Base-by-base conservation (phyloP, 139 green algal species). In the Chlorella ohadii region DNA sequence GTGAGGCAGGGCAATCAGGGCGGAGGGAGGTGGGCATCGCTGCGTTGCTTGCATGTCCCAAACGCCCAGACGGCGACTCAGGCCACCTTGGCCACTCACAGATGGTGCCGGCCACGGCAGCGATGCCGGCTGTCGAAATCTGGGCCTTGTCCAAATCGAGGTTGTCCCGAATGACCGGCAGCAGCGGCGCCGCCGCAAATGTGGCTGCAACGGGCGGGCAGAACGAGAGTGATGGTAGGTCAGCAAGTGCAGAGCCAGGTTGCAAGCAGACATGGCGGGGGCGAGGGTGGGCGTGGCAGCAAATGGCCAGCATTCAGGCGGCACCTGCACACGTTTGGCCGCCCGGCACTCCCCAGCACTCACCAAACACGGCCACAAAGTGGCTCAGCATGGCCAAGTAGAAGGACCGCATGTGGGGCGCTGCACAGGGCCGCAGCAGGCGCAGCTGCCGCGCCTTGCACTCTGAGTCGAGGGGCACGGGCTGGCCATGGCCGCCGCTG, bases 321-420 rank as follows among this genome's bases (percentile, higher is more conserved):
- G n/a, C n/a, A n/a, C n/a, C n/a, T n/a, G n/a, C n/a, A n/a, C n/a
- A n/a, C n/a, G n/a, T n/a, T n/a, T n/a, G n/a, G n/a, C n/a, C n/a
- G 9, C 6, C 44, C 44, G 9, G 23, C 59, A 28, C 63, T 33
- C 63, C 63, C 7, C 20, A 19, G 3, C 28, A 1, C 72, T 78
- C n/a, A 78, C 72, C 72, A 27, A 97, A 78, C 88, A 99, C 98
- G 2, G 94, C 93, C 2, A 93, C 82, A 84, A 98, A 97, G 91
- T 98, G 98, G 27, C 85, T 67, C 0, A 98, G 80, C 95, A 94
- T 98, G 3, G 92, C 95, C 0, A 98, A 71, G 72, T 97, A 93
- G 82, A 96, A 96, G 22, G 91, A 75, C 6, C 79, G 68, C 79
- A 94, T 93, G 83, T 96, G 93, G 38, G 92, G 91, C 44, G 66